Evolutionary conservation across 2,329 filamentous ascomycete species (phyloP).

Genomic region (Zymoseptoria tritici): DNA sequence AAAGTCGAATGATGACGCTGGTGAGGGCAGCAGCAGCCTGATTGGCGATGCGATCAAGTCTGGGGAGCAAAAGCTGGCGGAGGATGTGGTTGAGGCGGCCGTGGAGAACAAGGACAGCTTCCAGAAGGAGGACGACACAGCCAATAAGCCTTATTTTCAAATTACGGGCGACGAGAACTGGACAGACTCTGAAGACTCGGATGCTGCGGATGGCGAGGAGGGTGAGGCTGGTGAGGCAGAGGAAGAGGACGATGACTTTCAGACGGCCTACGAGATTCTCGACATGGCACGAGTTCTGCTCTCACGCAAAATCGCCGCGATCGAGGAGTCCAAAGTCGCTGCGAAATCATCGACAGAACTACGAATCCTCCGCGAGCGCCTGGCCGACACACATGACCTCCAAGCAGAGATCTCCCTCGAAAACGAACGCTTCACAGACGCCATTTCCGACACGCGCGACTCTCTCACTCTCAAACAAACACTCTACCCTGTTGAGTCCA

Average conservation of each 20-base stretch:
- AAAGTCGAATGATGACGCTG: constrained; percentile 15
- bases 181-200: constrained; percentile 66
- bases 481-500: constrained; percentile 71
- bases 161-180: constrained; percentile 94
- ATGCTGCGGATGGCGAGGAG: constrained; percentile 40
- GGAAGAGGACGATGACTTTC: constrained; percentile 55
- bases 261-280: constrained; percentile 56
- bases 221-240: constrained; percentile 37
- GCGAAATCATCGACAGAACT: constrained; percentile 34
- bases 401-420: constrained; percentile 96
- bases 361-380: constrained; percentile 68
- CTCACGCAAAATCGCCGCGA: constrained; percentile 47
- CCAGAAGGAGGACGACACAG: constrained; percentile 30
- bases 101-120: constrained; percentile 41
- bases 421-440: constrained; percentile 83
- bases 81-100: constrained; percentile 33
- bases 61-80: constrained; percentile 34
- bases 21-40: constrained; percentile 25
- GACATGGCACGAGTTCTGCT: constrained; percentile 56
- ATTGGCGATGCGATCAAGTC: constrained; percentile 27
- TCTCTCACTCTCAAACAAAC: constrained; percentile 72
- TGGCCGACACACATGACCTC: constrained; percentile 88
- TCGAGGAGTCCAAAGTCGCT: constrained; percentile 44
- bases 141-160: constrained; percentile 71
- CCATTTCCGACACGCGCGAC: constrained; percentile 74